phyloP scores from a whole-genome alignment of 371 early-diverging fungal species.

The Coemansia sp. region DNA sequence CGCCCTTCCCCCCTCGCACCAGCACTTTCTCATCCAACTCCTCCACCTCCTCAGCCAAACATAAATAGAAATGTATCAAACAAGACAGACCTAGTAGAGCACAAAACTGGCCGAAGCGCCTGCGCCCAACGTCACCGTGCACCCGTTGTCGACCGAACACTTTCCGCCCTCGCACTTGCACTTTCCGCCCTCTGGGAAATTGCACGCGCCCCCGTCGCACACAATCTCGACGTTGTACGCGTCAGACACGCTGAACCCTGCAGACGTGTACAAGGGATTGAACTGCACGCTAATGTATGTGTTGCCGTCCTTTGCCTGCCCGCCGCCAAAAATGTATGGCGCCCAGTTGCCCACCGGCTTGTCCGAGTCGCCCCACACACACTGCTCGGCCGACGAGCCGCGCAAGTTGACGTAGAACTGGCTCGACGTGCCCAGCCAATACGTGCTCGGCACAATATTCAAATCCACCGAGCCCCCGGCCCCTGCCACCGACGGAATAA shows the following conservation, averaged over 20 bases:
- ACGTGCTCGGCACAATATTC: conserved; percentile 48
- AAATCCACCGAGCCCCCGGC: conserved; percentile 27
- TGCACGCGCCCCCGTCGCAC: conserved; percentile 44
- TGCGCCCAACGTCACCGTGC: conserved; percentile 46
- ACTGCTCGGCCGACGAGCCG: conserved; percentile 42
- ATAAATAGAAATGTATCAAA: too few species aligned
- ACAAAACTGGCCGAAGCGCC: conserved; percentile 44
- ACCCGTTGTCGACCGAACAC: conserved; percentile 52
- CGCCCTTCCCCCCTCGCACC: not conserved
- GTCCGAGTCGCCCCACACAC: conserved; percentile 49
- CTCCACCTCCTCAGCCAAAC: not conserved
- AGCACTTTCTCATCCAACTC: not conserved
- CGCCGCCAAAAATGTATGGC: conserved; percentile 53
- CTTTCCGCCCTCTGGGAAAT: conserved; percentile 49
- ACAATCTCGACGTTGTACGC: conserved; percentile 50
- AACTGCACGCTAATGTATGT: conserved; percentile 52
- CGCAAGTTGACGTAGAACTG: conserved; percentile 54
- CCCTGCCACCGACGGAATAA: conserved; percentile 53
- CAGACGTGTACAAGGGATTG: conserved; percentile 48
- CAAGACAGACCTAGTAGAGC: conserved; percentile 22
- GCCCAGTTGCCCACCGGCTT: conserved; percentile 54
- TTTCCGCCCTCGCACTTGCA: conserved; percentile 52
- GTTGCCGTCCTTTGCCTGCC: conserved; percentile 49
- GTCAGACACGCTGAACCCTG: conserved; percentile 33
- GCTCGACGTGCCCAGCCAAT: conserved; percentile 54